These are phyloP conservation scores for Euphrasia confusa DNA, from an alignment of 257 asterid species.

Conservation along the genomic window DNA sequence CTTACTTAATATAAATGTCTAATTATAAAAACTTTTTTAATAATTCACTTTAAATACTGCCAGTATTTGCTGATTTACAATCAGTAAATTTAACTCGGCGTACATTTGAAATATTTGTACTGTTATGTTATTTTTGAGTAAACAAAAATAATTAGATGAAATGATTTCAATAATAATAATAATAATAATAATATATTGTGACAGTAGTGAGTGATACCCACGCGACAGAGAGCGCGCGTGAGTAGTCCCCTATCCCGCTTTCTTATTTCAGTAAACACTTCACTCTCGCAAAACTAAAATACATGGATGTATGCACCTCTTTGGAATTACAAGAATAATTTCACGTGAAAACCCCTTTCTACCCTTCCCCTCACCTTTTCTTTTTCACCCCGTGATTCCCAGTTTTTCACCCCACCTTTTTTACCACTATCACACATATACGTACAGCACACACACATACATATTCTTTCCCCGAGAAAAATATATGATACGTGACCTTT, in stretches of 20 bases:
- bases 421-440: too few species aligned
- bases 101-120: too few species aligned
- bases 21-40: too few species aligned
- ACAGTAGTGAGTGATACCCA: not conserved
- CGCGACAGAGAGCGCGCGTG: slow-evolving; percentile 13
- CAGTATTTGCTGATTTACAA: too few species aligned
- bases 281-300: slow-evolving; percentile 37
- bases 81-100: too few species aligned
- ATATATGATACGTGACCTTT: too few species aligned
- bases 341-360: slow-evolving; percentile 28
- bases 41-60: too few species aligned
- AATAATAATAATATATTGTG: not conserved
- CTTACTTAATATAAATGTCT: too few species aligned
- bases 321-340: slow-evolving; percentile 41
- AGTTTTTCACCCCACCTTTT: not conserved
- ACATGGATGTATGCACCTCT: slow-evolving; percentile 51
- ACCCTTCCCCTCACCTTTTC: not conserved
- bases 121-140: too few species aligned
- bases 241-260: not conserved
- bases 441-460: too few species aligned
- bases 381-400: slow-evolving; percentile 11
- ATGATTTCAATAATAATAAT: not conserved
- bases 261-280: slow-evolving; percentile 35
- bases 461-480: too few species aligned
- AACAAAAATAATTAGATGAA: not conserved